A percentile compares a stretch with the other conserved stretches of the same genome.
phyloP scores from a whole-genome alignment of 345 rosid genomes.

The Populus alba region DNA sequence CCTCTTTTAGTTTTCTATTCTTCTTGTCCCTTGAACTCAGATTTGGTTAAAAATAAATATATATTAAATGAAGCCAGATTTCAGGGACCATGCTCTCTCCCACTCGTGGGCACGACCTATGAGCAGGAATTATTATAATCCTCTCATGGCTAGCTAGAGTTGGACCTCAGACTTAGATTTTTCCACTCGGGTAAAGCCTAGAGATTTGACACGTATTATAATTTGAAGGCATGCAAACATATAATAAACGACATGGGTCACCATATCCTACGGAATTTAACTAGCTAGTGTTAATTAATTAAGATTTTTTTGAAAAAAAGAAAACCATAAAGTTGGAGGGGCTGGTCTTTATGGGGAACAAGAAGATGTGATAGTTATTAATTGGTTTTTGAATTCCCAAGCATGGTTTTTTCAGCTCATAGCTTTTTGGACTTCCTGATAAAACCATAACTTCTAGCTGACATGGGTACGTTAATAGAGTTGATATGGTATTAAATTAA shows the following conservation, averaged over 20 bases:
- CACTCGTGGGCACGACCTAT: constrained; percentile 52
- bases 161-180: constrained; percentile 8
- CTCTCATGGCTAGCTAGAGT: neutral
- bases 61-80: constrained; percentile 29
- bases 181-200: neutral
- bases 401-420: constrained; percentile 9
- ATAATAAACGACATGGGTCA: constrained; percentile 33
- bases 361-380: neutral
- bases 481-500: neutral
- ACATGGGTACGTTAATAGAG: neutral
- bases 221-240: neutral
- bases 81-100: constrained; percentile 45
- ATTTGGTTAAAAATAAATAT: constrained; percentile 11
- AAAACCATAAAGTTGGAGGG: neutral
- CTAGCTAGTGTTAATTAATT: neutral
- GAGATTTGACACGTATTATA: constrained; percentile 20
- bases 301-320: too few species aligned
- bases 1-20: neutral
- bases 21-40: constrained; percentile 19
- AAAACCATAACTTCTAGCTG: neutral
- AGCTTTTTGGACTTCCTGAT: neutral
- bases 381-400: constrained; percentile 5
- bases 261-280: constrained; percentile 11
- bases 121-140: constrained; percentile 19
- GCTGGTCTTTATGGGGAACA: neutral